phyloP scores from a whole-genome alignment of 805 yeast species.

The Yueomyces sp. region DNA sequence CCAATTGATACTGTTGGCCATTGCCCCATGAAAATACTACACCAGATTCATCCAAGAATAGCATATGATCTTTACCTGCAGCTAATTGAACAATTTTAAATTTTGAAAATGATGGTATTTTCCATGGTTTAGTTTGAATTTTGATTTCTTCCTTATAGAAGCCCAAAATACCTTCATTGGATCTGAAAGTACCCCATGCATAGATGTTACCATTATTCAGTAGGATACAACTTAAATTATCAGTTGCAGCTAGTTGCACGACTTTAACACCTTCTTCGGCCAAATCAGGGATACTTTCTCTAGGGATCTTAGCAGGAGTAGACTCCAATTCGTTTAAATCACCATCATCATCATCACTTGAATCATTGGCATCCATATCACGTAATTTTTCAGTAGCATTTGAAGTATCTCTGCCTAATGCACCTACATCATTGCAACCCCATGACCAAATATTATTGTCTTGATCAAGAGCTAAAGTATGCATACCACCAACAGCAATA shows the following conservation, averaged over 20 bases:
- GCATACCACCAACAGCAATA: conserved; percentile 94
- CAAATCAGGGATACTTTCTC: conserved; percentile 50
- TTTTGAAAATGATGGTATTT: conserved; percentile 34
- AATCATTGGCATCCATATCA: conserved; percentile 48
- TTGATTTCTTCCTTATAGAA: conserved; percentile 48
- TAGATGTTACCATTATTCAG: conserved; percentile 75
- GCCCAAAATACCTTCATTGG: conserved; percentile 84
- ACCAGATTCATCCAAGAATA: conserved; percentile 76
- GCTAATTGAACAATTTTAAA: conserved; percentile 65
- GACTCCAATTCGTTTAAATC: conserved; percentile 82
- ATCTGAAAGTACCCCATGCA: conserved; percentile 97
- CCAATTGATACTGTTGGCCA: conserved; percentile 87
- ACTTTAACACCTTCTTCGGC: conserved; percentile 30
- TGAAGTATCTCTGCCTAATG: conserved; percentile 76
- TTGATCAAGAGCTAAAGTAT: conserved; percentile 67
- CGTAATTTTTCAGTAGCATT: conserved; percentile 49
- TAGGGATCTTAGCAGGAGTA: conserved; percentile 60
- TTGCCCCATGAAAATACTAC: conserved; percentile 94
- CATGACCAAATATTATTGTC: conserved; percentile 86
- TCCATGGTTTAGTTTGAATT: conserved; percentile 56
- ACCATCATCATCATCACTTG: conserved; percentile 56
- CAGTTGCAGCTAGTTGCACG: conserved; percentile 82
- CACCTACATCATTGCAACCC: conserved; percentile 94
- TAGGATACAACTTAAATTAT: conserved; percentile 73
- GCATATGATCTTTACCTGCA: conserved; percentile 83